phyloP scores from a whole-genome alignment of 441 rosid species.

The Capsella rubella region DNA sequence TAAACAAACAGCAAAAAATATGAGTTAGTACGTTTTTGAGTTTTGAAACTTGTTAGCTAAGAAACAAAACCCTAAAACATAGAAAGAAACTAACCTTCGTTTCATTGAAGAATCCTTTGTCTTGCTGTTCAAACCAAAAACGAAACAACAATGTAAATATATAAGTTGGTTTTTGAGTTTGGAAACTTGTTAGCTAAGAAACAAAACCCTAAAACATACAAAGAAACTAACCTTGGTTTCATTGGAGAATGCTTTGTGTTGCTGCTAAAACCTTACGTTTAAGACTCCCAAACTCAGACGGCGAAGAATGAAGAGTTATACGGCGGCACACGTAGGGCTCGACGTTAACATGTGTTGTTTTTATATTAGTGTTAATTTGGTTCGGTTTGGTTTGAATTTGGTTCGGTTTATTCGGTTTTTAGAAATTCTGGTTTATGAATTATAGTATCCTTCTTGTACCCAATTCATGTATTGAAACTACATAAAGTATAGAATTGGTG shows the following conservation, averaged over 20 bases:
- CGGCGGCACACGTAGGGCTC: no score
- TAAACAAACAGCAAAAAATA: background rate
- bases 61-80: background rate
- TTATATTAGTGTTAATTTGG: no score
- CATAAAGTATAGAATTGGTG: no score
- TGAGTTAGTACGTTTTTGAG: background rate
- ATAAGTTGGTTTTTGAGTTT: background rate
- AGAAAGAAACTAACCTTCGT: background rate
- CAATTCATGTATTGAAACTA: no score
- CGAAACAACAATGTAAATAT: background rate
- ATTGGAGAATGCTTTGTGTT: background rate
- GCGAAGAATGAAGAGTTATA: no score
- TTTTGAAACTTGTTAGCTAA: background rate
- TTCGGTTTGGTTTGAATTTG: no score
- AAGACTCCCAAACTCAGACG: background rate
- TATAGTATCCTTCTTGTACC: no score
- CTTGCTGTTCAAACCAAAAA: background rate
- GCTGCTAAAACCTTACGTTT: background rate
- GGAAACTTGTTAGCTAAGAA: background rate
- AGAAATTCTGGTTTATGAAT: no score
- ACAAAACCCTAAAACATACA: background rate
- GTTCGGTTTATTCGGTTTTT: no score
- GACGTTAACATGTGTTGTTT: no score
- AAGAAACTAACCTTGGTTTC: background rate
- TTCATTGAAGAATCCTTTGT: background rate